Base-by-base conservation (phyloP, 106 monocot genomes). In the Vanilla planifolia region DNA sequence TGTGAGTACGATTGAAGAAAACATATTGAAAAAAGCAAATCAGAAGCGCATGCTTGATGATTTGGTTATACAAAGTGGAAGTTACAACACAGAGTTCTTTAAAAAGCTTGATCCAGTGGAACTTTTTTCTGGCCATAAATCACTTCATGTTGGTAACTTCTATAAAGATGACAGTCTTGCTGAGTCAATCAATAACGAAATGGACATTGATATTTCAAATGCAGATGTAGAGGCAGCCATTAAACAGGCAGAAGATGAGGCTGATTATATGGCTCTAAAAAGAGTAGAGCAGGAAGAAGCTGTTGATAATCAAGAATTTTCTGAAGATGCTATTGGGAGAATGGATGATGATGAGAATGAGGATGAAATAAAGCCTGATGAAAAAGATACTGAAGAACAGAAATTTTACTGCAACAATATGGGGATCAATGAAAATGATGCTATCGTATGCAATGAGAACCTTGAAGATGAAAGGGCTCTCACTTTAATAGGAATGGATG, bases 261-360 rank as follows among this genome's bases (percentile, higher is more conserved):
- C 85, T 17, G 98, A 98, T 77, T 98, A 98, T 64, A 98, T 98
- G 88, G 98, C 98, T 64, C 73, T 98, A 9, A 98, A 98, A 73
- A 85, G 69, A 48, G 81, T 98, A 16, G 91, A 98, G 52, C 72
- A 88, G 56, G 98, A 98, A 63, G 98, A 98, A 52, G 98, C 84
- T 62, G 87, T 98, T 34, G 98, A 98, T 51, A 98, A 92, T 77
- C 91, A 92, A 76, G 98, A 98, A 36, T 98, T 98, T 71, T 75
- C 84, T 59, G 98, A 98, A 60, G 98, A 98, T 66, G 75, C 70
- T 32, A 62, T 80, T 63, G 84, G 77, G 36, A 88, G 75, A 67
- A 55, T 72, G 51, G 98, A 98, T 44, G 98, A 98, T 35, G 98
- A 98, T 75, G 98, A 98, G 9, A 92, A 85, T 71, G 91, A 98